Evolutionary conservation across 371 early-diverging fungal genomes (phyloP), one percentile per base, ranked within the genome.

Genomic region (Caulochytrium protostelioides): DNA sequence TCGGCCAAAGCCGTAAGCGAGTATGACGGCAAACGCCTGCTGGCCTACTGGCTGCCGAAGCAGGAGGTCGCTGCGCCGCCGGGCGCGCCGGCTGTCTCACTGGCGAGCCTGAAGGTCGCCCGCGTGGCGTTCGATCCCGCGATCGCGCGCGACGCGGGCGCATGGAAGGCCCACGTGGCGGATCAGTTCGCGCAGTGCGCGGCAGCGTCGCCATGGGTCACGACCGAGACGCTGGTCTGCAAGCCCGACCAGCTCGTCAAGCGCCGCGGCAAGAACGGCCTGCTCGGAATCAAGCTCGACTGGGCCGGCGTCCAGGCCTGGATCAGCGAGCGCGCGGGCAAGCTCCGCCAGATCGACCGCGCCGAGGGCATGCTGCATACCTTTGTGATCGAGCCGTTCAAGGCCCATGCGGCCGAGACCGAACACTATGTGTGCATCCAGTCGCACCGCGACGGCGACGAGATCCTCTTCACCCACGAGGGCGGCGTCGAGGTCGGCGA

Each of bases 401-500:
- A 81, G 32, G 85, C 91, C 32, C 95, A 94, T 54, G 67, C 83
- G 21, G 64, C 65, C 46, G 70, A 81, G 47, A 76, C 81, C 30
- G 95, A 94, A 58, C 83, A 83, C 64, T 94, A 91, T 54, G 72
- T 91, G 40, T 84, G 86, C 65, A 90, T 94, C 55, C 85, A 90
- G 64, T 81, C 85, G 34, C 73, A 70, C 32, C 82, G 92, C 46
- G 79, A 90, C 13, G 95, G 95, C 37, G 92, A 94, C 54, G 68
- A 73, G 46, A 85, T 94, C 35, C 67, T 83, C 39, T 94, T 91
- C 59, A 85, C 87, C 19, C 87, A 89, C 55, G 87, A 89, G 57
- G 95, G 95, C 49, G 95, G 95, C 47, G 79, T 94, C 30, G 95
- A 94, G 42, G 70, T 94, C 24, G 95, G 95, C 47, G 92, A 94